These are phyloP conservation scores for Pueraria montana DNA, from an alignment of 306 rosid species.

Conservation along the genomic window DNA sequence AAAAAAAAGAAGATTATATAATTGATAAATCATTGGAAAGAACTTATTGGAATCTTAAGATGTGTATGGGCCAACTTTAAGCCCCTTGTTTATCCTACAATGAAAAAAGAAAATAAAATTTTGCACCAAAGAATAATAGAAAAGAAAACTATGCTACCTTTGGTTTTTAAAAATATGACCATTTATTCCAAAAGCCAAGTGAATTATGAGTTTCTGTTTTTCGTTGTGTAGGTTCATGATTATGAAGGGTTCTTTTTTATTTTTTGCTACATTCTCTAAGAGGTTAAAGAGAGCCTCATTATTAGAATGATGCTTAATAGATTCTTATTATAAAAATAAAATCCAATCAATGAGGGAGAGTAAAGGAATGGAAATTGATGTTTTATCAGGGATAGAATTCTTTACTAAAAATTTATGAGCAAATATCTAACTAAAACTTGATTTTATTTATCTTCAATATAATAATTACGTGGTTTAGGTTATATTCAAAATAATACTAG, in stretches of 20 bases:
- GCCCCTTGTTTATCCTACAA: background rate
- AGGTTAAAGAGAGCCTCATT: background rate
- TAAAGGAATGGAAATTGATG: background rate
- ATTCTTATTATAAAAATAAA: background rate
- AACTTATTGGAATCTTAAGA: background rate
- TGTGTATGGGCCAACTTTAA: constrained; percentile 5
- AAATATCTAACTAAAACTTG: background rate
- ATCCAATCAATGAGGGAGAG: background rate
- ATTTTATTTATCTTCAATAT: background rate
- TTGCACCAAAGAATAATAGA: background rate
- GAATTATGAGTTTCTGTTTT: background rate
- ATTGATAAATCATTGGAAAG: constrained; percentile 26
- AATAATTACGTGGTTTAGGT: background rate
- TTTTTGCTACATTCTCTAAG: background rate
- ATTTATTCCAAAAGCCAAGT: background rate
- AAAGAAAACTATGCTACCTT: background rate
- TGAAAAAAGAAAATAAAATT: background rate
- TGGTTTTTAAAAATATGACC: background rate
- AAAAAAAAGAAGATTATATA: background rate
- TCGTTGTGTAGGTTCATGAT: background rate
- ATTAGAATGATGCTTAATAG: background rate
- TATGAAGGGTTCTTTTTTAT: background rate
- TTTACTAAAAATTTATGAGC: background rate
- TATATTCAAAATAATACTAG: no score
- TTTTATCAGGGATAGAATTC: background rate